A percentile compares a stretch with the other conserved stretches of the same genome.
Evolutionary conservation across 1,284 basidiomycete species (phyloP).

Genomic region (Naganishia cerealis): DNA sequence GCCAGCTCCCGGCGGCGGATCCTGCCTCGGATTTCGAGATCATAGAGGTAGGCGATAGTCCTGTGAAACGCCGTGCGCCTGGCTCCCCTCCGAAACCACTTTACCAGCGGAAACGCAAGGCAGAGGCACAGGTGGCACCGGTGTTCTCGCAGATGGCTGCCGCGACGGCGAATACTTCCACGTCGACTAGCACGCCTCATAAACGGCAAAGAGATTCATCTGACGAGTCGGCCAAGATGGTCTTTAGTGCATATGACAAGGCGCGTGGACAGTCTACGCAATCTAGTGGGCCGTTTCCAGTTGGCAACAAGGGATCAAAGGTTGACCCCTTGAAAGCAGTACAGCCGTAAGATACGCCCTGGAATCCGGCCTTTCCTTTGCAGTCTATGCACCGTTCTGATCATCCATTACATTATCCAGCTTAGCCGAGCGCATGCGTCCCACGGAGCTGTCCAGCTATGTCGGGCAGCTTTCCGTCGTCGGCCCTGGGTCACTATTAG

Average conservation of each 20-base stretch:
- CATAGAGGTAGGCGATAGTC: conserved; percentile 34
- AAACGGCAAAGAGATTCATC: conserved; percentile 30
- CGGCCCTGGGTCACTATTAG: conserved; percentile 48
- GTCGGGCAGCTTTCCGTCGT: conserved; percentile 50
- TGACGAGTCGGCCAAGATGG: background rate
- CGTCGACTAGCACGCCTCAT: conserved; percentile 28
- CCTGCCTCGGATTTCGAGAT: conserved; percentile 13
- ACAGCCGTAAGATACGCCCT: conserved; percentile 46
- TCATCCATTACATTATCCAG: conserved; percentile 33
- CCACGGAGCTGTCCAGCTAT: conserved; percentile 42
- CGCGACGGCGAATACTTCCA: conserved; percentile 27
- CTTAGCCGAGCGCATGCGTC: conserved; percentile 51
- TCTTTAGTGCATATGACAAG: background rate
- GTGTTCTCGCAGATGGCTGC: conserved; percentile 15
- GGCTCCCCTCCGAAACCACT: conserved; percentile 29
- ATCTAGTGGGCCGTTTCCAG: background rate
- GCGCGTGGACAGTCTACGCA: conserved; percentile 5
- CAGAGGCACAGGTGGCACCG: conserved; percentile 13
- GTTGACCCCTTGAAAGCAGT: conserved; percentile 48
- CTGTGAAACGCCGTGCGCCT: conserved; percentile 32
- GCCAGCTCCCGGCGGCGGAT: background rate
- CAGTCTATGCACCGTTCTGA: background rate
- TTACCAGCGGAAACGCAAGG: background rate
- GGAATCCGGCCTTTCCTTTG: background rate
- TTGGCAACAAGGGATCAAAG: conserved; percentile 39